phyloP scores from a whole-genome alignment of 1,284 basidiomycete species.

The Heterobasidion irregulare region DNA sequence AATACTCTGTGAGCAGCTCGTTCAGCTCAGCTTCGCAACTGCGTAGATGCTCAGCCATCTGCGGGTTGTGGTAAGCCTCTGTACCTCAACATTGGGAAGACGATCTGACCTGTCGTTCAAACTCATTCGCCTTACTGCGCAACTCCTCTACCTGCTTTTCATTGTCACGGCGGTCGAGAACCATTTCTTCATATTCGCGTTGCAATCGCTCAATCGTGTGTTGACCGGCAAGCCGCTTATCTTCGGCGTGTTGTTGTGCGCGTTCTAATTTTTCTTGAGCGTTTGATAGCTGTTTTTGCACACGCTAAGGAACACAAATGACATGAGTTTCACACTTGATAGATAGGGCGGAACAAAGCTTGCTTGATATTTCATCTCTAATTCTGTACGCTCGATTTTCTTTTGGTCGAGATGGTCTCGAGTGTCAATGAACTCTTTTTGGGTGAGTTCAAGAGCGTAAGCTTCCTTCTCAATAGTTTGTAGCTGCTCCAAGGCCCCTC shows the following conservation, averaged over 20 bases:
- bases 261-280: conserved; percentile 72
- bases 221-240: conserved; percentile 61
- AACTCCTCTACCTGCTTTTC: conserved; percentile 69
- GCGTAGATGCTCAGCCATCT: conserved; percentile 72
- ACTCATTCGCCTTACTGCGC: conserved; percentile 53
- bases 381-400: conserved; percentile 62
- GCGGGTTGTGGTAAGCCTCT: neutral
- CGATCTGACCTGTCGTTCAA: conserved; percentile 49
- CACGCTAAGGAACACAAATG: conserved; percentile 41
- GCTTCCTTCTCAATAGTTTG: conserved; percentile 67
- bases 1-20: conserved; percentile 74
- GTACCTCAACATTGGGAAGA: neutral
- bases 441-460: conserved; percentile 47
- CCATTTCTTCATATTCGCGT: conserved; percentile 71
- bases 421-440: conserved; percentile 56
- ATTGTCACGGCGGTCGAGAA: conserved; percentile 62
- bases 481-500: conserved; percentile 59
- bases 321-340: conserved; percentile 1
- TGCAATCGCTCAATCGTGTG: conserved; percentile 65
- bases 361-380: conserved; percentile 61
- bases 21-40: conserved; percentile 68
- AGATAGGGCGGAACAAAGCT: conserved; percentile 6
- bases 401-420: conserved; percentile 62
- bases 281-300: conserved; percentile 66
- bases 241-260: conserved; percentile 65